Conservation (phyloP, 2,329 filamentous ascomycete genomes). For the Colletotrichum orchidophilum region DNA sequence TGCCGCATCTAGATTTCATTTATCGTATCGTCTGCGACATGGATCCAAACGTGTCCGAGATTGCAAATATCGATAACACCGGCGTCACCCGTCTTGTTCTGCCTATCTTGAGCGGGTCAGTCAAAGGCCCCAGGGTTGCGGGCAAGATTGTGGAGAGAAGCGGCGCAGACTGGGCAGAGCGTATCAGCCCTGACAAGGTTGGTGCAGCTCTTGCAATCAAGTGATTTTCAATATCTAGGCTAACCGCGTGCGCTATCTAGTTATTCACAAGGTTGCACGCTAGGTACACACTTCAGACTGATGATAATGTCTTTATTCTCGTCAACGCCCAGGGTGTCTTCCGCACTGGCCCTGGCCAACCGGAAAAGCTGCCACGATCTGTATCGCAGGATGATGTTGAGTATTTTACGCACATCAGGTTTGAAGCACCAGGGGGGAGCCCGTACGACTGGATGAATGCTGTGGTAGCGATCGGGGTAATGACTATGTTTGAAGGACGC, state of each 20-base stretch:
- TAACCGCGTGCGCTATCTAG: not conserved
- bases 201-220: not conserved
- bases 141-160: slow-evolving; percentile 37
- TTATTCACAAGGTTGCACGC: slow-evolving; percentile 33
- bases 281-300: slow-evolving; percentile 35
- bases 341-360: slow-evolving; percentile 12
- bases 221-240: not conserved
- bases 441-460: slow-evolving; percentile 37
- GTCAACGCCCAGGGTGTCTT: slow-evolving; percentile 35
- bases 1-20: slow-evolving; percentile 37
- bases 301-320: slow-evolving; percentile 35
- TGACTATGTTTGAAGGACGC: slow-evolving; percentile 36
- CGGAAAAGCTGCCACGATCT: not conserved
- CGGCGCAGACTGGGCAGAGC: slow-evolving; percentile 37
- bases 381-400: slow-evolving; percentile 36
- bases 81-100: slow-evolving; percentile 34
- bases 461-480: slow-evolving; percentile 34
- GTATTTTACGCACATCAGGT: slow-evolving; percentile 37
- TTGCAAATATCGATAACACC: slow-evolving; percentile 31
- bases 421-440: slow-evolving; percentile 35
- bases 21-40: slow-evolving; percentile 38
- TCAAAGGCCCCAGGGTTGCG: slow-evolving; percentile 33
- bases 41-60: slow-evolving; percentile 29
- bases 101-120: slow-evolving; percentile 35
- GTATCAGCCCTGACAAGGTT: slow-evolving; percentile 29